phyloP scores from a whole-genome alignment of 352 stramenopile genomes.

The Globisporangium irregulare region DNA sequence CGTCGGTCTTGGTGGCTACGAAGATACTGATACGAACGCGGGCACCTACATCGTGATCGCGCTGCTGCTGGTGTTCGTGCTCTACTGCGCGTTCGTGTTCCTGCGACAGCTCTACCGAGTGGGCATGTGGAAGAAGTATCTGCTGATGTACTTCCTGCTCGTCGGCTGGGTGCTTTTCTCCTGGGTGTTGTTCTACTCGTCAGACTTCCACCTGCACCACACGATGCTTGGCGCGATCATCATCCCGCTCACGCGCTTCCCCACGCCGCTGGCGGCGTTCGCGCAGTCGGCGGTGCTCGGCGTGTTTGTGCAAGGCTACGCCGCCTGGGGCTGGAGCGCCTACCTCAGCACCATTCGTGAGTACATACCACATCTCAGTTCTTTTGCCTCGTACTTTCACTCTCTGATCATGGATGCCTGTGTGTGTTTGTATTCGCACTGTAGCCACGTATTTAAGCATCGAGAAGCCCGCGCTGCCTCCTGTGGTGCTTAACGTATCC shows the following conservation, averaged over 20 bases:
- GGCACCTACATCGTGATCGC: constrained; percentile 65
- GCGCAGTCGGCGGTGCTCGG: constrained; percentile 55
- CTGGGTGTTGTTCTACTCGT: constrained; percentile 56
- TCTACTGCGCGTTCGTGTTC: constrained; percentile 33
- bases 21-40: constrained; percentile 35
- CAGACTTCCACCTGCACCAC: constrained; percentile 71
- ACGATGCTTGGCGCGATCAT: constrained; percentile 63
- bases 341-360: constrained; percentile 67
- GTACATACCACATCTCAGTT: constrained; percentile 9
- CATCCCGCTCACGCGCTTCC: constrained; percentile 69
- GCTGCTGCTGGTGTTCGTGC: constrained; percentile 28
- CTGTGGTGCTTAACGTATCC: constrained; percentile 46
- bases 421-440: neutral
- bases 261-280: constrained; percentile 47
- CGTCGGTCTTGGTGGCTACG: constrained; percentile 63
- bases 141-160: constrained; percentile 34
- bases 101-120: constrained; percentile 46
- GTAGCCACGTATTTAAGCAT: constrained; percentile 70
- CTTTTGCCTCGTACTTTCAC: neutral
- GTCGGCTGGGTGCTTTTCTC: constrained; percentile 37
- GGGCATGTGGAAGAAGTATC: constrained; percentile 32
- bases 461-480: constrained; percentile 23
- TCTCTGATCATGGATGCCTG: neutral
- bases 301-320: constrained; percentile 71
- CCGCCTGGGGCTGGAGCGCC: constrained; percentile 67